Evolutionary conservation across 1,139 yeast genomes (phyloP).

Genomic region (Yueomyces sp.): DNA sequence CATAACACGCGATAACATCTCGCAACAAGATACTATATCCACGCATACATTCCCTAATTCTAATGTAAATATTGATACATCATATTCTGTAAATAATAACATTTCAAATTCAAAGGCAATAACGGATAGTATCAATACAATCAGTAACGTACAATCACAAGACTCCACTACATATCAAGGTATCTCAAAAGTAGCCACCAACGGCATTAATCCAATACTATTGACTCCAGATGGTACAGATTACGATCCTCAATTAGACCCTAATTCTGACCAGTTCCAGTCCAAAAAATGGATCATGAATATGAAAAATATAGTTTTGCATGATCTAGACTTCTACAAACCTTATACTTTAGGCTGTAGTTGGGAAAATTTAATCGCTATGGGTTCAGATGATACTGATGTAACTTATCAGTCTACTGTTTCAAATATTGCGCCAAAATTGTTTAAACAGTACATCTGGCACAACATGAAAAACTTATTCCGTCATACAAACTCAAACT

Average conservation of each 20-base stretch:
- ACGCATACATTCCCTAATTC: not conserved
- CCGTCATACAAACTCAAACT: conserved; percentile 13
- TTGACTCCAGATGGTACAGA: conserved; percentile 9
- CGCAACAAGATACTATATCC: not conserved
- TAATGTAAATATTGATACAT: not conserved
- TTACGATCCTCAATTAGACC: conserved; percentile 37
- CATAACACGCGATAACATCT: not conserved
- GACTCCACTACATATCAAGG: not conserved
- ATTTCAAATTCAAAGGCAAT: not conserved
- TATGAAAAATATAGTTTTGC: conserved; percentile 39
- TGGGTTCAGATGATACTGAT: conserved; percentile 56
- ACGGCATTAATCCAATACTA: conserved; percentile 5
- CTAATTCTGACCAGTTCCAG: conserved; percentile 39
- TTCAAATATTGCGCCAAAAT: conserved; percentile 31
- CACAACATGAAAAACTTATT: conserved; percentile 12
- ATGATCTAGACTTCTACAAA: conserved; percentile 50
- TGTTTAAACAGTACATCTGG: conserved; percentile 1
- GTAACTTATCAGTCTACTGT: conserved; percentile 70
- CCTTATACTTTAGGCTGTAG: conserved; percentile 52
- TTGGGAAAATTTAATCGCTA: conserved; percentile 52
- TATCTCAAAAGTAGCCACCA: not conserved
- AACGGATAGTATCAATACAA: not conserved
- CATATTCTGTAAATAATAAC: too few species aligned
- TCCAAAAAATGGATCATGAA: conserved; percentile 61
- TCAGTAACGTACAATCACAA: not conserved